A percentile compares a stretch with the other conserved stretches of the same genome.
Conservation (phyloP, 257 asterid genomes). For the Catharanthus roseus region DNA sequence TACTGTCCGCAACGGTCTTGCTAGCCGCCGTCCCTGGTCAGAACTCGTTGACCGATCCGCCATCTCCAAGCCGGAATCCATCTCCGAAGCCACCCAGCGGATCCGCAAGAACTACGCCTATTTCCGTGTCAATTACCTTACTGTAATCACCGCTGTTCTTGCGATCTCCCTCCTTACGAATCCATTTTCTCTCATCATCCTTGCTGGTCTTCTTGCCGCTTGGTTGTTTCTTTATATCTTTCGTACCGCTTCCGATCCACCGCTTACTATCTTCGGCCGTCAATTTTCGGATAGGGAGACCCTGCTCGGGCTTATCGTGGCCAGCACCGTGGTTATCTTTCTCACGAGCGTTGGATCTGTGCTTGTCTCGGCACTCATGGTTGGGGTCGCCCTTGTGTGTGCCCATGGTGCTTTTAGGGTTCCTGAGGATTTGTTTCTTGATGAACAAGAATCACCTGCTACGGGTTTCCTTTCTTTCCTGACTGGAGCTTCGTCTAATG, state of each 20-base stretch:
- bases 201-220: conserved; percentile 62
- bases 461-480: conserved; percentile 72
- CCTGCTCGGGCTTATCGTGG: conserved; percentile 35
- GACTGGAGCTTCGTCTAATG: conserved; percentile 29
- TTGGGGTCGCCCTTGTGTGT: conserved; percentile 57
- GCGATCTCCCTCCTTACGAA: conserved; percentile 58
- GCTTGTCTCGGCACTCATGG: conserved; percentile 73
- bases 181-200: conserved; percentile 66
- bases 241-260: conserved; percentile 84
- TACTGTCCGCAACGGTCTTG: conserved; percentile 49
- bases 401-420: conserved; percentile 79
- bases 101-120: conserved; percentile 65
- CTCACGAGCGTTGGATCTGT: conserved; percentile 92
- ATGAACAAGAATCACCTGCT: conserved; percentile 70
- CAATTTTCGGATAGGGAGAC: conserved; percentile 80
- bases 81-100: conserved; percentile 66
- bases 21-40: conserved; percentile 78
- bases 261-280: conserved; percentile 62
- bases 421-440: conserved; percentile 87
- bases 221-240: conserved; percentile 84
- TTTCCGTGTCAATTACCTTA: conserved; percentile 65
- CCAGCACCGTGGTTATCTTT: conserved; percentile 55
- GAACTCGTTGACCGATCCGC: conserved; percentile 71
- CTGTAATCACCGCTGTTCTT: conserved; percentile 47
- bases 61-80: conserved; percentile 72